phyloP scores from a whole-genome alignment of 352 stramenopile species.

The Globisporangium abappressorium region DNA sequence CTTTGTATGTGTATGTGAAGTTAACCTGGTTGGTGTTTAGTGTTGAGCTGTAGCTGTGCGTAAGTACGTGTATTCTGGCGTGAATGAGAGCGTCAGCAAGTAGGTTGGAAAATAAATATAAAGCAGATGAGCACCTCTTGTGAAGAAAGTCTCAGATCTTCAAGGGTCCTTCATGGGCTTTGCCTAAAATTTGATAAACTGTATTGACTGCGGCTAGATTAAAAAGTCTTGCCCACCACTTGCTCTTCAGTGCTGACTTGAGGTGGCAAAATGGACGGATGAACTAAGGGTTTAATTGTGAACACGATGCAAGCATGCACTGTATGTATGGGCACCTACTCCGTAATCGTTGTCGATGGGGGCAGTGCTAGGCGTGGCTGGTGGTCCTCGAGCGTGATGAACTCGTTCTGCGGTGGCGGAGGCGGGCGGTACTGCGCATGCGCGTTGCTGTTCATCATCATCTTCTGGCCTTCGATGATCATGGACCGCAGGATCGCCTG shows the following conservation, averaged over 20 bases:
- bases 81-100: constrained; percentile 1
- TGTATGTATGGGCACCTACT: constrained; percentile 8
- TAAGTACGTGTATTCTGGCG: not conserved
- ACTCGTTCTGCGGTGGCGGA: constrained; percentile 15
- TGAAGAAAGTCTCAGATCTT: not conserved
- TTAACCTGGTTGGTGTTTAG: not conserved
- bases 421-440: constrained; percentile 8
- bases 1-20: not conserved
- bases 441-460: constrained; percentile 36
- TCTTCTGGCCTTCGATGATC: constrained; percentile 74
- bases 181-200: not conserved
- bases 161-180: not conserved
- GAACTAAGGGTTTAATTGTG: not conserved
- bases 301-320: not conserved
- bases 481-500: constrained; percentile 69
- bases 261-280: not conserved
- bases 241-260: not conserved
- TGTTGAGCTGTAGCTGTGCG: not conserved
- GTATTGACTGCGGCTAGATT: not conserved
- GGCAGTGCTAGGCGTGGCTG: constrained; percentile 22
- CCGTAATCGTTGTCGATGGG: constrained; percentile 18
- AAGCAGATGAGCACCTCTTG: not conserved
- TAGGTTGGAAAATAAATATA: not conserved
- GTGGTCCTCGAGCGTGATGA: constrained; percentile 25
- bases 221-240: not conserved